Evolutionary conservation across 2,329 filamentous ascomycete genomes (phyloP).

Genomic region (Aspergillus amoenus): DNA sequence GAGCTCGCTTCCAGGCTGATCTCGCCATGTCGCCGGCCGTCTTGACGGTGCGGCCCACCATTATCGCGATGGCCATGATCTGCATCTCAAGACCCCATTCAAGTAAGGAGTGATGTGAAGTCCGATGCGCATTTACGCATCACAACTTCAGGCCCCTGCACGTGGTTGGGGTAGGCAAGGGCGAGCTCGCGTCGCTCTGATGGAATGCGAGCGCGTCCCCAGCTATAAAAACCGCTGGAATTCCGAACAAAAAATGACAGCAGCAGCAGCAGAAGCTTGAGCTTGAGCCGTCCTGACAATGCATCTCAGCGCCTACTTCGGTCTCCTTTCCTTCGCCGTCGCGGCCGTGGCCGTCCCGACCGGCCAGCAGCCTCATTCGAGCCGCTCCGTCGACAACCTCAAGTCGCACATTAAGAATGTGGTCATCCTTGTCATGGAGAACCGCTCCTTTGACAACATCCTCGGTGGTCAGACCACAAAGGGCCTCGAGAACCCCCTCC

Average conservation of each 20-base stretch:
- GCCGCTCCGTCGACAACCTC: constrained; percentile 24
- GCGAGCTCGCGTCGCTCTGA: neutral
- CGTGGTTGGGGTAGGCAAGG: constrained; percentile 4
- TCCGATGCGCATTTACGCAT: neutral
- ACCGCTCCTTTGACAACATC: constrained; percentile 48
- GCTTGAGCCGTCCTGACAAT: constrained; percentile 5
- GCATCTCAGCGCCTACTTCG: constrained; percentile 24
- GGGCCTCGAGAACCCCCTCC: constrained; percentile 44
- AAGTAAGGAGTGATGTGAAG: neutral
- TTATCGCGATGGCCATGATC: neutral
- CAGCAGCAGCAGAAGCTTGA: neutral
- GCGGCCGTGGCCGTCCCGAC: constrained; percentile 14
- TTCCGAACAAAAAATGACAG: neutral
- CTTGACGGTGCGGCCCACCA: neutral
- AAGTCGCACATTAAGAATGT: constrained; percentile 40
- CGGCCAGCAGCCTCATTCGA: constrained; percentile 5
- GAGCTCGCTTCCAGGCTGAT: neutral
- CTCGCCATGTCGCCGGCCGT: neutral
- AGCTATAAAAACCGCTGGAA: neutral
- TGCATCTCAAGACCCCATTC: neutral
- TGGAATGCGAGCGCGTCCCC: neutral
- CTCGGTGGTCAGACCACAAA: constrained; percentile 41
- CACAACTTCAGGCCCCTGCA: neutral
- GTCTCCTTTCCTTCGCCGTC: constrained; percentile 25
- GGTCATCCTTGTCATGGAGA: constrained; percentile 42